Evolutionary conservation across 345 rosid genomes (phyloP).

Genomic region (Camelina neglecta): DNA sequence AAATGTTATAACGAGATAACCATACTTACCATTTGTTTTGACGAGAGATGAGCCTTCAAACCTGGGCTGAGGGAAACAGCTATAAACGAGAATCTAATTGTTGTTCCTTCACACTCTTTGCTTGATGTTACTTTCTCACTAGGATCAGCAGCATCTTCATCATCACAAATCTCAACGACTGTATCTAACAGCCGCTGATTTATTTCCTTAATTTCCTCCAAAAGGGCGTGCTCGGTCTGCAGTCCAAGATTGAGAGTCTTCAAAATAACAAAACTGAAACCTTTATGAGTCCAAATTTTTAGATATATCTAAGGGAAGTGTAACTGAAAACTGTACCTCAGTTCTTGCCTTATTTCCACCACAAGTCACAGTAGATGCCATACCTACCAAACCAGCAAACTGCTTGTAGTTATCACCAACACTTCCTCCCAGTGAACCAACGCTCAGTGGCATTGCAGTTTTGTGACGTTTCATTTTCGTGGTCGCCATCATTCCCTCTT

Average conservation of each 20-base stretch:
- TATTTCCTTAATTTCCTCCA: slow-evolving; percentile 86
- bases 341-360: slow-evolving; percentile 70
- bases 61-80: slow-evolving; percentile 76
- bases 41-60: slow-evolving; percentile 67
- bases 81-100: slow-evolving; percentile 70
- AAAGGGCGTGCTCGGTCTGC: slow-evolving; percentile 68
- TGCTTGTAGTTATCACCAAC: slow-evolving; percentile 67
- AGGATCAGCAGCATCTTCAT: slow-evolving; percentile 57
- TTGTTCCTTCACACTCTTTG: slow-evolving; percentile 72
- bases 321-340: slow-evolving; percentile 45
- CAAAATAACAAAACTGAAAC: slow-evolving; percentile 10
- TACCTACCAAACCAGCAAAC: slow-evolving; percentile 65
- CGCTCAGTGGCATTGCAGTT: slow-evolving; percentile 73
- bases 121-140: slow-evolving; percentile 53
- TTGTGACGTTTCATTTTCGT: slow-evolving; percentile 71
- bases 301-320: slow-evolving; percentile 17
- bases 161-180: slow-evolving; percentile 73
- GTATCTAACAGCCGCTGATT: slow-evolving; percentile 80
- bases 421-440: background rate
- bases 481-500: slow-evolving; percentile 68
- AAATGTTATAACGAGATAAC: background rate
- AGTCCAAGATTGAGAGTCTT: slow-evolving; percentile 28
- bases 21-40: slow-evolving; percentile 64
- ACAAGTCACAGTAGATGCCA: slow-evolving; percentile 87
- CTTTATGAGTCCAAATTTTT: slow-evolving; percentile 14